A percentile compares a stretch with the other conserved stretches of the same genome.
Conservation (phyloP, 1,284 basidiomycete genomes). For the Cryptococcus sp. region DNA sequence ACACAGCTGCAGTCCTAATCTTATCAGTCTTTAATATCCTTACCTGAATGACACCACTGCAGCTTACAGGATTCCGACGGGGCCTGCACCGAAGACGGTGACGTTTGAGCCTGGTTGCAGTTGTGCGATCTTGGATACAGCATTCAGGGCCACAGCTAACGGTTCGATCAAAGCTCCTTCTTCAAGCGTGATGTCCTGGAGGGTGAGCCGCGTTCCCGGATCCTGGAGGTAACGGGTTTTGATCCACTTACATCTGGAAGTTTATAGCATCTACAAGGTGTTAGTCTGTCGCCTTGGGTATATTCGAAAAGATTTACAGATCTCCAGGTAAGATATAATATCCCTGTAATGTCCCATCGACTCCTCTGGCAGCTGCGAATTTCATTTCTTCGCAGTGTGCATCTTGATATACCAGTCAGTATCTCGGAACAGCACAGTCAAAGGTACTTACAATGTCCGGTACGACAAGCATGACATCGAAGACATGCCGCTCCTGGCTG, state of each 20-base stretch:
- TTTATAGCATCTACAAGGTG: slow-evolving; percentile 18
- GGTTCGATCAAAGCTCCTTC: slow-evolving; percentile 61
- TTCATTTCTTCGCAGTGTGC: slow-evolving; percentile 12
- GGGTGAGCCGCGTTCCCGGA: not conserved
- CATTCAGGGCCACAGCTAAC: slow-evolving; percentile 82
- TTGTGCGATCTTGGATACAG: slow-evolving; percentile 68
- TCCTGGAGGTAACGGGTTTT: not conserved
- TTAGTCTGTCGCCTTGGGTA: not conserved
- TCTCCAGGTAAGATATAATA: slow-evolving; percentile 57
- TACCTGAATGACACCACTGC: not conserved
- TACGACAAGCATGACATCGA: slow-evolving; percentile 45
- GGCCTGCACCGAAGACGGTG: slow-evolving; percentile 78
- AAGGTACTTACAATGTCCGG: slow-evolving; percentile 62
- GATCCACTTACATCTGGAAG: slow-evolving; percentile 28
- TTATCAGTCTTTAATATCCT: not conserved
- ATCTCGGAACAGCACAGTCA: no score
- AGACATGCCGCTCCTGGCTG: slow-evolving; percentile 53
- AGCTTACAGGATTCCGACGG: slow-evolving; percentile 69
- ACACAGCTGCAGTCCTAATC: not conserved
- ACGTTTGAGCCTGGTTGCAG: slow-evolving; percentile 67
- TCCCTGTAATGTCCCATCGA: slow-evolving; percentile 74
- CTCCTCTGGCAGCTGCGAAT: slow-evolving; percentile 71
- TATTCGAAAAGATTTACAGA: slow-evolving; percentile 7
- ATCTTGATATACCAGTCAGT: no score
- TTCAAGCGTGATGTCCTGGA: slow-evolving; percentile 28